Evolutionary conservation across 1,284 basidiomycete genomes (phyloP).

Genomic region (Moesziomyces aphidis): DNA sequence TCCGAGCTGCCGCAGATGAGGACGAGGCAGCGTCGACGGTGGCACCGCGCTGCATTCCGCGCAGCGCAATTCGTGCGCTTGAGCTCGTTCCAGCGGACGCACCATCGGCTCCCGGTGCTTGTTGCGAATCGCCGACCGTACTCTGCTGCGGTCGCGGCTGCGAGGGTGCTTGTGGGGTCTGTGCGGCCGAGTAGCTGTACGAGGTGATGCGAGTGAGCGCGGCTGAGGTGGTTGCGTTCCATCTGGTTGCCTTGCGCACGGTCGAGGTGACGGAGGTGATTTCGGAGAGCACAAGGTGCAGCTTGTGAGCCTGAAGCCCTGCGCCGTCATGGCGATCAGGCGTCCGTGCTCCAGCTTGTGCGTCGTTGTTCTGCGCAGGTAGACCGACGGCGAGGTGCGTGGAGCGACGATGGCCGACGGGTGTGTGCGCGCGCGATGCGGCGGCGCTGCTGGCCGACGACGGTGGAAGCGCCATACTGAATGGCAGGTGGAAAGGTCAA

Average conservation of each 20-base stretch:
- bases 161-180: constrained; percentile 8
- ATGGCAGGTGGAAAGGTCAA: not conserved
- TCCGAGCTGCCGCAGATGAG: constrained; percentile 23
- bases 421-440: constrained; percentile 25
- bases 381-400: constrained; percentile 21
- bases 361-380: not conserved
- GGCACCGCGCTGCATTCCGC: constrained; percentile 32
- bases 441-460: constrained; percentile 2
- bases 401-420: constrained; percentile 36
- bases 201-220: constrained; percentile 41
- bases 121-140: not conserved
- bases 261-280: constrained; percentile 90
- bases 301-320: constrained; percentile 35
- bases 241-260: constrained; percentile 80
- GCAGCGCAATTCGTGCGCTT: constrained; percentile 31
- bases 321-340: constrained; percentile 3
- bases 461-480: constrained; percentile 6
- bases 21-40: constrained; percentile 15
- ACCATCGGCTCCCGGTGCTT: not conserved
- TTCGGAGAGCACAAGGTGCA: constrained; percentile 86
- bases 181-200: constrained; percentile 44
- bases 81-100: constrained; percentile 4
- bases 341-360: not conserved
- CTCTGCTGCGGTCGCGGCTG: constrained; percentile 6
- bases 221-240: constrained; percentile 45